Evolutionary conservation across 177 flowering plant species (phyloP), one percentile per base, ranked within the genome.

Genomic region (Tripterygium wilfordii): DNA sequence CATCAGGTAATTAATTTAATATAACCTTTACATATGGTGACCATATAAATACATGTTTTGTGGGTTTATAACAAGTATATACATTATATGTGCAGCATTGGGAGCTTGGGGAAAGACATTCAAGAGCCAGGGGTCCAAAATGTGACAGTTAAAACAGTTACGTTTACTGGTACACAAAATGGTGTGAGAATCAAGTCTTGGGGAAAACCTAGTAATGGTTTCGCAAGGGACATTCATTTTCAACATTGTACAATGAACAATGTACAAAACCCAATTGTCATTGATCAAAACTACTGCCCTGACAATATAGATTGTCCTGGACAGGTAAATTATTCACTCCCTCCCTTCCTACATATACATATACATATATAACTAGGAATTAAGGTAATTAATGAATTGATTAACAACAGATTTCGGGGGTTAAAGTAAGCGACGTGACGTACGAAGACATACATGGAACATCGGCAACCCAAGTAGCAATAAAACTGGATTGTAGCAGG

Each of bases 1-100:
- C 9, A 80, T 85, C 55, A 85, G 94, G 44, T 41, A 32, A 9
- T 3, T 2, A 32, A 5, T 5, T 5, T 32, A 5, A 32, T 32
- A 32, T 10, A 12, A 32, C 14, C 5, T 5, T 4, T 32, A 4
- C 2, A 5, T 32, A 5, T 9, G 14, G 14, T 32, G 14, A 32
- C 14, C 3, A 5, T 32, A 5, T 32, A 10, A 32, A 5, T 32
- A 32, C 14, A 2, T 10, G 14, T 3, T 28, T 28, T 32, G 36
- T 32, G 6, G 14, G 2, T 32, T 32, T n/a, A n/a, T n/a, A n/a
- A n/a, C n/a, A n/a, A n/a, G n/a, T n/a, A n/a, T n/a, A n/a, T n/a
- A n/a, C n/a, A n/a, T n/a, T n/a, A n/a, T n/a, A n/a, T 5, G 5
- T 32, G 36, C 36, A 32, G 36, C 36, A 32, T 32, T 32, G 36